Percentiles rank a stretch among this genome's conserved stretches.
Conservation (phyloP, 768 basidiomycete species). For the Suillus occidentalis region DNA sequence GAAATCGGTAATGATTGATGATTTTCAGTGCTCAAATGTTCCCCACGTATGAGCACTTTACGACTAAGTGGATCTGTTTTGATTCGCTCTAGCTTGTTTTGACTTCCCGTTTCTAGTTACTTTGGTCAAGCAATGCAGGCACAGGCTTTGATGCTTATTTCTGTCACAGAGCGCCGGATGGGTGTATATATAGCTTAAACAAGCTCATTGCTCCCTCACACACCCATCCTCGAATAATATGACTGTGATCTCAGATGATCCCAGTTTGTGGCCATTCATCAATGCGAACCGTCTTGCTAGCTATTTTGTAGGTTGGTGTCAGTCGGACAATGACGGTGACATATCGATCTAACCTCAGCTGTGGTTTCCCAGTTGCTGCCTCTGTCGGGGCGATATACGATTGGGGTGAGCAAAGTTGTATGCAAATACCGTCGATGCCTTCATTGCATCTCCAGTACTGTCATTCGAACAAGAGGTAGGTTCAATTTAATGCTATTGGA, state of each 20-base stretch:
- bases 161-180: not conserved
- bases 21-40: too few relatives aligned
- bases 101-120: too few relatives aligned
- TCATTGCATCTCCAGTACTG: not conserved
- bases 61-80: too few relatives aligned
- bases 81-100: too few relatives aligned
- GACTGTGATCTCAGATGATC: not conserved
- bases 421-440: not conserved
- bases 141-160: too few relatives aligned
- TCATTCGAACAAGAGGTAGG: not conserved
- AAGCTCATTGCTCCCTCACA: not conserved
- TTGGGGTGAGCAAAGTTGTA: not conserved
- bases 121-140: too few relatives aligned
- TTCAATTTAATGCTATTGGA: not conserved
- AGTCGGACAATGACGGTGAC: not conserved
- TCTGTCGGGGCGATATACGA: not conserved
- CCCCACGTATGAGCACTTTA: too few relatives aligned
- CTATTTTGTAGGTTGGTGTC: not conserved
- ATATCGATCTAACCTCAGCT: not conserved
- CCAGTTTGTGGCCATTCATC: not conserved
- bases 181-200: not conserved
- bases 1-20: too few relatives aligned
- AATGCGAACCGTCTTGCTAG: not conserved
- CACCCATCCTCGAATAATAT: not conserved
- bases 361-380: not conserved